These are phyloP conservation scores for Lactarius indigo DNA, from an alignment of 768 basidiomycete genomes.

Conservation along the genomic window DNA sequence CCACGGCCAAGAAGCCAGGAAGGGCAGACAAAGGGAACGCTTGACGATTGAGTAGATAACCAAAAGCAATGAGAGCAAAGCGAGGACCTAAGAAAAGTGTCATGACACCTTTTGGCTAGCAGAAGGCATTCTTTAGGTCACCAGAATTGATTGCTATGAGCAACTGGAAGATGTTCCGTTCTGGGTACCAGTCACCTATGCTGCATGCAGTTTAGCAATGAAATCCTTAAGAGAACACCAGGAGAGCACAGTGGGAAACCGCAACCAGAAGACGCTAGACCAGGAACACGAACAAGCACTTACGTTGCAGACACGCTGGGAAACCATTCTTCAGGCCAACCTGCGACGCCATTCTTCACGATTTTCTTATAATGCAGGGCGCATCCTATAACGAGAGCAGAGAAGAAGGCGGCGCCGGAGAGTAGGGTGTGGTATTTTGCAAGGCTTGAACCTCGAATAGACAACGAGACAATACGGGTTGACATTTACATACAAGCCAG, in stretches of 20 bases:
- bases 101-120: neutral
- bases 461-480: conserved; percentile 7
- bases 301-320: conserved; percentile 87
- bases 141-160: conserved; percentile 84
- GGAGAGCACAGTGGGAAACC: neutral
- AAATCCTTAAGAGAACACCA: neutral
- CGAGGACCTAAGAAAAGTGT: conserved; percentile 47
- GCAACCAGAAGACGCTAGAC: neutral
- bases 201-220: conserved; percentile 35
- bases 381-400: conserved; percentile 62
- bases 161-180: conserved; percentile 80
- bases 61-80: conserved; percentile 59
- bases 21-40: conserved; percentile 40
- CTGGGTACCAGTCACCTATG: conserved; percentile 89
- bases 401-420: conserved; percentile 59
- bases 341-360: conserved; percentile 79
- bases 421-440: conserved; percentile 64
- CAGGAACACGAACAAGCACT: conserved; percentile 29
- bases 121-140: conserved; percentile 27
- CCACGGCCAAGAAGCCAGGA: conserved; percentile 46
- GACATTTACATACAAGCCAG: neutral
- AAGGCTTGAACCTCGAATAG: conserved; percentile 49
- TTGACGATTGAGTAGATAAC: conserved; percentile 55
- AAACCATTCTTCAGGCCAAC: conserved; percentile 86
- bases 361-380: conserved; percentile 77